phyloP scores from a whole-genome alignment of 768 basidiomycete species.

The Coprinellus aureogranulatus region DNA sequence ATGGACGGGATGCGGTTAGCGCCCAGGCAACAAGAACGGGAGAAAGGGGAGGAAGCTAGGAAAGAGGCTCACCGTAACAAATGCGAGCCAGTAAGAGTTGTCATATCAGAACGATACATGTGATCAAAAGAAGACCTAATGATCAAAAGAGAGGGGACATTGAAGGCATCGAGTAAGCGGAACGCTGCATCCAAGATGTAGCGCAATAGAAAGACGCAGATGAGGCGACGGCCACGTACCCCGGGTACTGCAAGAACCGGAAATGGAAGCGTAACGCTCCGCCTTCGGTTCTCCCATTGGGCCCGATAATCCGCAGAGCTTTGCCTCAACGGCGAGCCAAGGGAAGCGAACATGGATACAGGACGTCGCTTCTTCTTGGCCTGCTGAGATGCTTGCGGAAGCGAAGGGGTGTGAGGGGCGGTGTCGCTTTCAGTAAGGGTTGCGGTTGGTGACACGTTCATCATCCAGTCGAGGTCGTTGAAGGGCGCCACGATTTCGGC shows the following conservation, averaged over 20 bases:
- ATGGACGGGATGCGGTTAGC: background rate
- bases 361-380: background rate
- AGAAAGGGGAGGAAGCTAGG: background rate
- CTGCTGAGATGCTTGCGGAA: background rate
- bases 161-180: background rate
- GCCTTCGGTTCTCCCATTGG: background rate
- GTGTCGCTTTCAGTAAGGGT: conserved; percentile 1
- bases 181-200: background rate
- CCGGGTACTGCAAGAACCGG: background rate
- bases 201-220: no score
- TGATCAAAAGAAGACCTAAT: background rate
- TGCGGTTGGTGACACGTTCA: background rate
- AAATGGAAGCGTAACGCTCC: background rate
- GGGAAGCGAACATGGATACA: background rate
- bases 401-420: background rate
- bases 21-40: background rate
- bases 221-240: no score
- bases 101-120: background rate
- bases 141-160: background rate
- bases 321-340: background rate
- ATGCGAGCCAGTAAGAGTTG: background rate
- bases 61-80: background rate
- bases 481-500: background rate
- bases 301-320: background rate
- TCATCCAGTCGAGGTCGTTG: background rate